phyloP scores from a whole-genome alignment of 805 yeast species.

The Saccharomycopsis fodiens region DNA sequence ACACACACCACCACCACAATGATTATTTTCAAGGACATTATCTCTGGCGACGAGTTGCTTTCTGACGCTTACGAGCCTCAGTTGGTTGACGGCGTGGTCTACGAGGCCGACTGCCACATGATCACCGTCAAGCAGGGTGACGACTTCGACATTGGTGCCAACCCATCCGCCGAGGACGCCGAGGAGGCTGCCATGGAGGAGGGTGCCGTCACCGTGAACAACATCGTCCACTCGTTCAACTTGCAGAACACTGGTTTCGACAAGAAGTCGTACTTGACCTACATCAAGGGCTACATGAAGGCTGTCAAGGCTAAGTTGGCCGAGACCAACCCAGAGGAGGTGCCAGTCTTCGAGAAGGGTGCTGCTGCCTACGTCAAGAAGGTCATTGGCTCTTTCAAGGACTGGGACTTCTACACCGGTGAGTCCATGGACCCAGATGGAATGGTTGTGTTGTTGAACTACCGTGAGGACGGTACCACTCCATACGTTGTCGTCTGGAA shows the following conservation, averaged over 20 bases:
- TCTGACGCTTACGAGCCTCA: conserved; percentile 94
- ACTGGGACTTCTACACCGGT: conserved; percentile 99
- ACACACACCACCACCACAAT: not conserved
- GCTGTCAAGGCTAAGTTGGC: conserved; percentile 82
- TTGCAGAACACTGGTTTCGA: conserved; percentile 92
- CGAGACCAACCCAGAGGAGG: conserved; percentile 82
- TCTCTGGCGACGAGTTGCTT: conserved; percentile 92
- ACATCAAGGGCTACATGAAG: conserved; percentile 99
- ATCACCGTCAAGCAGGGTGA: conserved; percentile 77
- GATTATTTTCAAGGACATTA: conserved; percentile 55
- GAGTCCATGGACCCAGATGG: conserved; percentile 99
- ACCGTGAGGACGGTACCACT: conserved; percentile 99
- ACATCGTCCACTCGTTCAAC: conserved; percentile 98
- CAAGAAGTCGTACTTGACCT: conserved; percentile 94
- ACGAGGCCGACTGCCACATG: conserved; percentile 95
- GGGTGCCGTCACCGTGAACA: conserved; percentile 89
- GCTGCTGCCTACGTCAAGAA: conserved; percentile 95
- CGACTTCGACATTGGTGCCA: conserved; percentile 97
- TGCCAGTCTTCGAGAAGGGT: conserved; percentile 92
- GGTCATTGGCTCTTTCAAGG: conserved; percentile 90
- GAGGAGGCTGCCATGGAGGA: conserved; percentile 76
- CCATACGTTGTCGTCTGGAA: conserved; percentile 98
- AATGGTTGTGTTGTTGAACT: conserved; percentile 95
- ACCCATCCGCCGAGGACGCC: conserved; percentile 98
- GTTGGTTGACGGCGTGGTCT: conserved; percentile 83